phyloP scores from a whole-genome alignment of 495 filamentous ascomycete genomes.

The Tetracladium marchalianum region DNA sequence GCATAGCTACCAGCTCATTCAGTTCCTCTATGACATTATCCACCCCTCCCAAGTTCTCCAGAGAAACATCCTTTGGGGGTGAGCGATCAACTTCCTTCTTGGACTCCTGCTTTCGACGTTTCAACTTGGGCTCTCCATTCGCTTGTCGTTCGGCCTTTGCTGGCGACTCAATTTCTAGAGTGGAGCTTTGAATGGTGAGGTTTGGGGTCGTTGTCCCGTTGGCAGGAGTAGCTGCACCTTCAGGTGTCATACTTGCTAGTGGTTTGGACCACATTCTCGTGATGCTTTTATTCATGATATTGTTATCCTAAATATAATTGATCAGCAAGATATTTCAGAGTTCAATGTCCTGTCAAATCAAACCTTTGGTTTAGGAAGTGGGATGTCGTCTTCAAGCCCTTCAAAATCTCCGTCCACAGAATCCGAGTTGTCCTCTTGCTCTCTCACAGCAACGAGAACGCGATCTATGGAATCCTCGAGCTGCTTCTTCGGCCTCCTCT shows the following conservation, averaged over 20 bases:
- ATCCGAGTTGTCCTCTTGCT: conserved; percentile 37
- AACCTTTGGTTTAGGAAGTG: conserved; percentile 20
- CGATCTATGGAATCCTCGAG: conserved; percentile 82
- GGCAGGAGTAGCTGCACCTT: conserved; percentile 11
- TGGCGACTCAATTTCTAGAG: conserved; percentile 24
- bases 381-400: conserved; percentile 38
- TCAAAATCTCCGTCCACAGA: conserved; percentile 57
- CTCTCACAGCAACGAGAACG: conserved; percentile 63
- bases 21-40: conserved; percentile 69
- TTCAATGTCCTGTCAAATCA: background rate
- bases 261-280: conserved; percentile 55
- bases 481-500: conserved; percentile 65
- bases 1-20: conserved; percentile 72
- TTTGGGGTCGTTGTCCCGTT: conserved; percentile 10
- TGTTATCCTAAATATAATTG: conserved; percentile 42
- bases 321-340: background rate
- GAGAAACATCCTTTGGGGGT: conserved; percentile 65
- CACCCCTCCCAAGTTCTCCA: conserved; percentile 79
- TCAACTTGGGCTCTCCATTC: conserved; percentile 59
- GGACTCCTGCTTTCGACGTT: conserved; percentile 45
- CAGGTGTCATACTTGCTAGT: conserved; percentile 24
- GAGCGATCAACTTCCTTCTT: conserved; percentile 46
- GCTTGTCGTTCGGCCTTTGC: conserved; percentile 30
- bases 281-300: conserved; percentile 67
- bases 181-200: conserved; percentile 12